Evolutionary conservation across 352 stramenopile genomes (phyloP).

Genomic region (Globisporangium cederbergense): DNA sequence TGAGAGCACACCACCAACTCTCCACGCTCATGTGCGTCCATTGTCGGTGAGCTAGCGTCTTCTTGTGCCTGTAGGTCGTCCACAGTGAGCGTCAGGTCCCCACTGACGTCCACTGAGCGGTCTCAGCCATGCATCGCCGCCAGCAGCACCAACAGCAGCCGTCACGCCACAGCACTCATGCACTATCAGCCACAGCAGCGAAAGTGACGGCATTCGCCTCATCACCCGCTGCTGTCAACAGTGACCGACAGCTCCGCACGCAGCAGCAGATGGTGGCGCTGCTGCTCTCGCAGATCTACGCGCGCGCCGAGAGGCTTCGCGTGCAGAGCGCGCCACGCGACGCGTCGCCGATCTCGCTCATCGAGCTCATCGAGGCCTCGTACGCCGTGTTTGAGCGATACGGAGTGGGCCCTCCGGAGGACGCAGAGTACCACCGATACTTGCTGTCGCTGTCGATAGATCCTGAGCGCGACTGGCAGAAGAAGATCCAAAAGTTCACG

Average conservation of each 20-base stretch:
- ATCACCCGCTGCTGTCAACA: not conserved
- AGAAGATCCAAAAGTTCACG: constrained; percentile 44
- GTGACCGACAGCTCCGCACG: not conserved
- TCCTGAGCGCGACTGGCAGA: constrained; percentile 51
- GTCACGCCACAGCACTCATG: not conserved
- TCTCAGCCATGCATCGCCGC: not conserved
- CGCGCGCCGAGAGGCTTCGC: constrained; percentile 26
- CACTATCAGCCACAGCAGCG: not conserved
- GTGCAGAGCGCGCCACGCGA: not conserved
- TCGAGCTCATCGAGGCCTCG: constrained; percentile 63
- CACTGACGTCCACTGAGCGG: not conserved
- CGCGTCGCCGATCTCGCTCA: constrained; percentile 37
- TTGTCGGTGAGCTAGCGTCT: too few species aligned
- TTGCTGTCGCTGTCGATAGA: constrained; percentile 55
- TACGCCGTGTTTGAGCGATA: constrained; percentile 49
- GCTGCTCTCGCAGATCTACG: constrained; percentile 49
- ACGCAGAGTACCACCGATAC: constrained; percentile 53
- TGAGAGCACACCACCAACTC: too few species aligned
- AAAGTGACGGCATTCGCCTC: not conserved
- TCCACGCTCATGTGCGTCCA: too few species aligned
- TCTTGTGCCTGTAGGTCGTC: too few species aligned
- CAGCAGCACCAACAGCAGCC: not conserved
- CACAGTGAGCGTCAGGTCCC: too few species aligned
- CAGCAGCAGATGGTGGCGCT: constrained; percentile 17
- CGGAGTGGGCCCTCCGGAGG: constrained; percentile 33